These are phyloP conservation scores for Tetrahymena thermophila DNA, from an alignment of 73 alveolate genomes.

Conservation along the genomic window DNA sequence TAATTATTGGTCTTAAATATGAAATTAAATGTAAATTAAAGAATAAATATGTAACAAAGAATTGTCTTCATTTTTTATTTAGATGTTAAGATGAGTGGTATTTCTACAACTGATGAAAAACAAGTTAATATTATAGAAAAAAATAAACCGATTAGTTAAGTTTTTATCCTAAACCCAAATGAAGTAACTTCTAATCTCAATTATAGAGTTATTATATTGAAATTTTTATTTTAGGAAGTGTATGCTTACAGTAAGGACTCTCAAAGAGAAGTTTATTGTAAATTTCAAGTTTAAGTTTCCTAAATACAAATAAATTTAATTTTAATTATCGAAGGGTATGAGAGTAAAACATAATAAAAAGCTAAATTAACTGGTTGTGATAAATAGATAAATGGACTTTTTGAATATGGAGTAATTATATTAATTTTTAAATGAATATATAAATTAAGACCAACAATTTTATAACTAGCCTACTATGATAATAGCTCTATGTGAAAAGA, in stretches of 20 bases:
- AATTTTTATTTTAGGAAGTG: background rate
- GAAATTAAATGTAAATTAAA: background rate
- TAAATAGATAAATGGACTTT: background rate
- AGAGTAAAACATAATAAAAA: too few relatives aligned
- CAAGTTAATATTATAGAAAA: background rate
- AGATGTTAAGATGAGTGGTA: background rate
- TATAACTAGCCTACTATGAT: background rate
- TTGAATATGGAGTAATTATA: background rate
- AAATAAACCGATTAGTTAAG: background rate
- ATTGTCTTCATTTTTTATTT: too few relatives aligned
- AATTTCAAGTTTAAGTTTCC: background rate
- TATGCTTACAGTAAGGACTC: background rate
- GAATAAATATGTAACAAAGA: too few relatives aligned
- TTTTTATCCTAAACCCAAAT: background rate
- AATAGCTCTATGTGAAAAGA: background rate
- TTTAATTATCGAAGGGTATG: background rate
- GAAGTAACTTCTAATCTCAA: background rate
- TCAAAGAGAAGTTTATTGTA: background rate
- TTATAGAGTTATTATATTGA: too few relatives aligned
- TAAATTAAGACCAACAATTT: too few relatives aligned
- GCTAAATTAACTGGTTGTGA: background rate
- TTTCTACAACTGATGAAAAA: background rate
- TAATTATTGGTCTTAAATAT: background rate
- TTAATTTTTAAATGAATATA: too few relatives aligned
- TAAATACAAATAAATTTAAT: too few relatives aligned